Base-by-base conservation (phyloP, 306 rosid genomes). In the Boehmeria nivea region DNA sequence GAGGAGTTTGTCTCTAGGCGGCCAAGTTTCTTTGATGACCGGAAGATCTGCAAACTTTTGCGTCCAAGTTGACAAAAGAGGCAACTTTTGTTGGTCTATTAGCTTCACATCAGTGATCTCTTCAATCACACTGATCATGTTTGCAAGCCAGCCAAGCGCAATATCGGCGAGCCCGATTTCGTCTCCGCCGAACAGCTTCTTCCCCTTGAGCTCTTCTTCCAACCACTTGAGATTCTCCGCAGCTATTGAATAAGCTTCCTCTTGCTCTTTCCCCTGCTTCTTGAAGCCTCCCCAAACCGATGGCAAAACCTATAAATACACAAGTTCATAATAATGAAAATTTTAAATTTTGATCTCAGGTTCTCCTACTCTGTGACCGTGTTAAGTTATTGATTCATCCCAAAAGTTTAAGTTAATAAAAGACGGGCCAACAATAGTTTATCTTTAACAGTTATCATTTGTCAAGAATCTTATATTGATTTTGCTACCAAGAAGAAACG, bases 231-330 rank as follows among this genome's bases (percentile, higher is more conserved):
- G 33, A 22, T 58, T 64, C 43, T 59, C 67, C 6, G 43, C 20
- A 20, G 59, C 58, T 27, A 18, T 28, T 27, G 24, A 55, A 19
- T 43, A 31, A 4, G 43, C 63, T 51, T 71, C 71, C 63, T 59
- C 76, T 65, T 71, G 71, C 24, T 58, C 58, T 28, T 64, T 52
- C 62, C 76, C 76, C 45, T 59, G 52, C 15, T n/a, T 64, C 16
- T 0, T 10, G 23, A 64, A 44, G 0, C 6, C 37, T 2, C 58
- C 27, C 53, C 20, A 27, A 17, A 71, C 3, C 0, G 58, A 25
- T 19, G 42, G 47, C 58, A 37, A 21, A 44, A 64, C 45, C 71
- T 71, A 19, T 44, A 4, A n/a, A n/a, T n/a, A n/a, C n/a, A n/a
- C n/a, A n/a, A n/a, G n/a, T n/a, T n/a, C n/a, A n/a, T n/a, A n/a